Evolutionary conservation across 148 eudicot genomes (phyloP).

Genomic region (Arbutus unedo): DNA sequence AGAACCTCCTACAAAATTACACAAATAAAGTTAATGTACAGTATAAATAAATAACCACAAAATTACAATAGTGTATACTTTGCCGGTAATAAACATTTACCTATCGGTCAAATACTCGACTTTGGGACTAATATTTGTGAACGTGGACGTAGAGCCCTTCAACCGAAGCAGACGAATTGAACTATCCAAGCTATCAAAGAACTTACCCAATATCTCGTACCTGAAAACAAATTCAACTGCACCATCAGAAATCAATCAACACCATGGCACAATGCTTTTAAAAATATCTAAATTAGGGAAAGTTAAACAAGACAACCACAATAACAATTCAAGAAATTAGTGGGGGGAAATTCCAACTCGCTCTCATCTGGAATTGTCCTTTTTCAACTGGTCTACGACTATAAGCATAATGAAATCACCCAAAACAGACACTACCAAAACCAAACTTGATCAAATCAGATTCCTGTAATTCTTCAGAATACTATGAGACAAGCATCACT

Average conservation of each 20-base stretch:
- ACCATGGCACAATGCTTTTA: background rate
- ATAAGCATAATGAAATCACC: background rate
- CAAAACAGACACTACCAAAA: background rate
- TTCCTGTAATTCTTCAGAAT: background rate
- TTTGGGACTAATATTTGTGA: slow-evolving; percentile 51
- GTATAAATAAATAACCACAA: background rate
- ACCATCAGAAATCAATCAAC: background rate
- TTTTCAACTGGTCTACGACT: background rate
- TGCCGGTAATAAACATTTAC: slow-evolving; percentile 28
- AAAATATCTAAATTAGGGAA: background rate
- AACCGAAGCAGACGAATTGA: slow-evolving; percentile 54
- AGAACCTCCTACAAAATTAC: slow-evolving; percentile 57
- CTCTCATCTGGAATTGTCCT: background rate
- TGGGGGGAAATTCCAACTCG: background rate
- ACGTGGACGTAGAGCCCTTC: slow-evolving; percentile 42
- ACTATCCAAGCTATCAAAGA: slow-evolving; percentile 65
- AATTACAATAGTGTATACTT: background rate
- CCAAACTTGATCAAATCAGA: background rate
- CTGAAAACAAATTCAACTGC: slow-evolving; percentile 29
- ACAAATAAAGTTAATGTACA: background rate
- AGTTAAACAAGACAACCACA: background rate
- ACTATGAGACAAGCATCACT: background rate
- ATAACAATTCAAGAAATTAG: background rate
- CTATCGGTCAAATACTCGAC: slow-evolving; percentile 61
- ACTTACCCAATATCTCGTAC: slow-evolving; percentile 57